Conservation (phyloP, 1,284 basidiomycete species). For the Cryptococcus deneoformans region DNA sequence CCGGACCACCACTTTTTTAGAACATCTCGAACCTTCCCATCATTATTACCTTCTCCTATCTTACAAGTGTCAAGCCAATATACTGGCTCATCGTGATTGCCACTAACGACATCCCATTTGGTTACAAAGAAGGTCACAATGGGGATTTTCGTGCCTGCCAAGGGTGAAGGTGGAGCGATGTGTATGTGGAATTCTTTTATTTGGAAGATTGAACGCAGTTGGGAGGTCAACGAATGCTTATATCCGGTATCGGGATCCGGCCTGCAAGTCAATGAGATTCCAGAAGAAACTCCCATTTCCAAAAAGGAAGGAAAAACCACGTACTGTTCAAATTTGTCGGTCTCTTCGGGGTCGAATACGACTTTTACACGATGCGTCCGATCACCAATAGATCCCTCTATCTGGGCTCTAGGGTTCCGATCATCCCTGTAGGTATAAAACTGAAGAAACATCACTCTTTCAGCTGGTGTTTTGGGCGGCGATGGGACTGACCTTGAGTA, state of each 20-base stretch:
- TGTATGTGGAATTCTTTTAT: no score
- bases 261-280: no score
- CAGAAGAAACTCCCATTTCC: no score
- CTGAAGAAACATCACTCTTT: neutral
- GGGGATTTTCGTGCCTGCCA: no score
- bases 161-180: no score
- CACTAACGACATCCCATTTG: no score
- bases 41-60: slow-evolving; percentile 11
- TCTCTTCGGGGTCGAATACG: slow-evolving; percentile 24
- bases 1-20: slow-evolving; percentile 39
- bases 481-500: neutral
- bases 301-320: neutral
- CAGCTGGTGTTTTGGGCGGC: no score
- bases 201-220: no score
- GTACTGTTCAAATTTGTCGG: slow-evolving; percentile 29
- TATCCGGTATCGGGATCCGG: no score
- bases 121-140: no score
- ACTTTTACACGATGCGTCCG: slow-evolving; percentile 23
- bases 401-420: slow-evolving; percentile 5
- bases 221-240: no score
- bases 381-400: slow-evolving; percentile 22
- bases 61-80: neutral
- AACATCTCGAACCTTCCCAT: slow-evolving; percentile 17
- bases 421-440: slow-evolving; percentile 1
- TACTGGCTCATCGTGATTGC: no score